phyloP scores from a whole-genome alignment of 768 basidiomycete genomes.

The Russula earlei region DNA sequence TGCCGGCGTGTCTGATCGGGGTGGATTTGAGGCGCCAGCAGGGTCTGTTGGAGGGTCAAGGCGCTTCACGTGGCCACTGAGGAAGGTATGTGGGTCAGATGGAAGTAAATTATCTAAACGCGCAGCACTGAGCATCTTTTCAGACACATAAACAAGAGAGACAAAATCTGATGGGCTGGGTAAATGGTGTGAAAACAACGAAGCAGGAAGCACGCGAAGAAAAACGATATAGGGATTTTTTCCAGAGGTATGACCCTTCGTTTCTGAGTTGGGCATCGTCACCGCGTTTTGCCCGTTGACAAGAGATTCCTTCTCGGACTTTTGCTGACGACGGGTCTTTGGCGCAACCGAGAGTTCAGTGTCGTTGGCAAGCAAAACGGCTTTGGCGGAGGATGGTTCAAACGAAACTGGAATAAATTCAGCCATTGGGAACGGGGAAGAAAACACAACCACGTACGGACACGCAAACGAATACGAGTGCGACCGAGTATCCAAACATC shows the following conservation, averaged over 20 bases:
- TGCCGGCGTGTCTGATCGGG: conserved; percentile 2
- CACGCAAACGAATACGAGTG: conserved; percentile 71
- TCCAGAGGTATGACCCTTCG: not conserved
- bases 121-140: conserved; percentile 3
- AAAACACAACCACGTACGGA: conserved; percentile 50
- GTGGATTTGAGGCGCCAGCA: not conserved
- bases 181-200: conserved; percentile 6
- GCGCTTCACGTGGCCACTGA: conserved; percentile 11
- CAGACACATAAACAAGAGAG: conserved; percentile 12
- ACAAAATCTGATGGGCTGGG: conserved; percentile 2
- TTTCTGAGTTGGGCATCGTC: not conserved
- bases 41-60: conserved; percentile 17
- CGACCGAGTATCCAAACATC: conserved; percentile 89
- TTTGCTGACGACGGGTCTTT: conserved; percentile 14
- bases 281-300: not conserved
- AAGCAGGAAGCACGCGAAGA: conserved; percentile 16
- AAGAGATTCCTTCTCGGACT: not conserved
- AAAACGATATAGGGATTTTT: not conserved
- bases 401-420: conserved; percentile 41
- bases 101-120: conserved; percentile 14
- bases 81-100: not conserved
- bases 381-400: conserved; percentile 49
- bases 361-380: conserved; percentile 70
- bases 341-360: conserved; percentile 93
- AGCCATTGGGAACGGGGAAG: not conserved